These are phyloP conservation scores for Melaleuca alternifolia DNA, from an alignment of 345 rosid genomes.

Conservation along the genomic window DNA sequence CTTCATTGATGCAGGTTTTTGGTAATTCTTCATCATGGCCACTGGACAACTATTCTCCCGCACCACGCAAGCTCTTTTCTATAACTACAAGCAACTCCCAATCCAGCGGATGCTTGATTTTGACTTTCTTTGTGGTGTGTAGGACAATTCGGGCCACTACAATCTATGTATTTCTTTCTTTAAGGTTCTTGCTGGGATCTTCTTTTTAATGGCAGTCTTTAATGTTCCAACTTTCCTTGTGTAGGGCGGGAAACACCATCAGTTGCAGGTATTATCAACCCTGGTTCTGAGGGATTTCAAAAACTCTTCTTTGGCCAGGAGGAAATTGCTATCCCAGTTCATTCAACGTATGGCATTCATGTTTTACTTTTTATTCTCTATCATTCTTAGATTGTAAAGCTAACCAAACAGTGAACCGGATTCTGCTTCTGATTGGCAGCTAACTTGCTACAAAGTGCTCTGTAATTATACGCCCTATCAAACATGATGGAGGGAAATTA, in stretches of 20 bases:
- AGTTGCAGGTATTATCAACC: slow-evolving; percentile 91
- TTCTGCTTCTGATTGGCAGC: not conserved
- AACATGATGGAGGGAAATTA: not conserved
- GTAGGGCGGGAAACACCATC: slow-evolving; percentile 92
- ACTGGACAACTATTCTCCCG: slow-evolving; percentile 90
- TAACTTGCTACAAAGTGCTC: not conserved
- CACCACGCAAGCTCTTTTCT: slow-evolving; percentile 81
- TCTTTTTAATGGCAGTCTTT: not conserved
- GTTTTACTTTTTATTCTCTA: not conserved
- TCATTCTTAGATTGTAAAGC: not conserved
- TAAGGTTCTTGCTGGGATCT: not conserved
- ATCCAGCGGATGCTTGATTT: slow-evolving; percentile 99
- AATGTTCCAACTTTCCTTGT: not conserved
- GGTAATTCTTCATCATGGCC: slow-evolving; percentile 45
- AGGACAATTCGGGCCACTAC: not conserved
- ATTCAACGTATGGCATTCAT: slow-evolving; percentile 45
- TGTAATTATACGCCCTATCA: not conserved
- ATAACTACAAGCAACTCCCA: slow-evolving; percentile 94
- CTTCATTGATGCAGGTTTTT: not conserved
- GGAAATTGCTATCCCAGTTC: slow-evolving; percentile 97
- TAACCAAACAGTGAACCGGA: not conserved
- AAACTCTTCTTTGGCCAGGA: slow-evolving; percentile 98
- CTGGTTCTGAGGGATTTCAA: slow-evolving; percentile 95
- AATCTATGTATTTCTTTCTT: not conserved
- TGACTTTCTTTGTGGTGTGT: slow-evolving; percentile 90